Evolutionary conservation across 1,284 basidiomycete genomes (phyloP).

Genomic region (Leccinum subfulvum): DNA sequence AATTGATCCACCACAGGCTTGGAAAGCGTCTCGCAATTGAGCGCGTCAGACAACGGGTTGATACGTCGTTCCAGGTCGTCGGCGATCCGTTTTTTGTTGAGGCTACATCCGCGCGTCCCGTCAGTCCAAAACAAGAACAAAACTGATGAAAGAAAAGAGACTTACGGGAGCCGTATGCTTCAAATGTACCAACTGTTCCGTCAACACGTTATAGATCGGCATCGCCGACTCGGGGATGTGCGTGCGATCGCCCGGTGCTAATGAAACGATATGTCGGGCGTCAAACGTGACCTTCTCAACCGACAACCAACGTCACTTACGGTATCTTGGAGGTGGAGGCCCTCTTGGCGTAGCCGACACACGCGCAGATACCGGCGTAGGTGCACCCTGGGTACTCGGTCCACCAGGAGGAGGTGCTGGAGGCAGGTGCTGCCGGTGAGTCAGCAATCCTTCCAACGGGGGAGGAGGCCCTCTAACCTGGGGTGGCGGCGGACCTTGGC

Average conservation of each 20-base stretch:
- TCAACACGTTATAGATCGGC: conserved; percentile 70
- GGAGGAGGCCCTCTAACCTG: conserved; percentile 24
- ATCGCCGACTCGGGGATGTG: conserved; percentile 80
- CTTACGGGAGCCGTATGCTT: conserved; percentile 72
- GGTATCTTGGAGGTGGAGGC: conserved; percentile 77
- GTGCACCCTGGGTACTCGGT: conserved; percentile 30
- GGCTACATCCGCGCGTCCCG: conserved; percentile 42
- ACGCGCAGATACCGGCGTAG: conserved; percentile 32
- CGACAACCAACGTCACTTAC: conserved; percentile 47
- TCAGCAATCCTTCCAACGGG: conserved; percentile 22
- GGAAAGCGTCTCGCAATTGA: conserved; percentile 89
- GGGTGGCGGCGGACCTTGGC: conserved; percentile 19
- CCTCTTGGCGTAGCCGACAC: conserved; percentile 30
- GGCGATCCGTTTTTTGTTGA: conserved; percentile 76
- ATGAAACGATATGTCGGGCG: neutral
- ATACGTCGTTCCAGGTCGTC: conserved; percentile 89
- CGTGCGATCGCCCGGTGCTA: conserved; percentile 86
- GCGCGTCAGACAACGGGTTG: conserved; percentile 83
- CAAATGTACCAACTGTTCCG: conserved; percentile 59
- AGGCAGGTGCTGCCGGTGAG: conserved; percentile 21
- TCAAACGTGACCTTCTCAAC: neutral
- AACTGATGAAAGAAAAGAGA: conserved; percentile 21
- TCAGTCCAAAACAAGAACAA: conserved; percentile 1
- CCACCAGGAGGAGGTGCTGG: conserved; percentile 42
- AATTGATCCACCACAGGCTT: conserved; percentile 68